These are phyloP conservation scores for Bromus sterilis DNA, from an alignment of 176 grass and related monocot genomes.

Conservation along the genomic window DNA sequence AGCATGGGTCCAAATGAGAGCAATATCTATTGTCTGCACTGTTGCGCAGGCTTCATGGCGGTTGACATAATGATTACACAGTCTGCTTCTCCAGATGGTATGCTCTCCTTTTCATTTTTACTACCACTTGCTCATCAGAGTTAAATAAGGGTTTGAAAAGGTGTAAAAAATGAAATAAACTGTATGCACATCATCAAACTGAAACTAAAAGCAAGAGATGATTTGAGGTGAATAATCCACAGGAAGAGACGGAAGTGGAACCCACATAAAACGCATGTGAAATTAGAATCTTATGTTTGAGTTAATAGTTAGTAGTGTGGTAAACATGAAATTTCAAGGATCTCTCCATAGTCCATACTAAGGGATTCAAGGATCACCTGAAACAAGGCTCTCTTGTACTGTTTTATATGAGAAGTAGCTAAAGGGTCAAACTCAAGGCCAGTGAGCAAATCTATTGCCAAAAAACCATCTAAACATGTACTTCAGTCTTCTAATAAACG, in stretches of 20 bases:
- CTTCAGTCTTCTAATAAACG: not conserved
- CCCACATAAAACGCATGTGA: too few relatives aligned
- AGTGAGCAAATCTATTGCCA: not conserved
- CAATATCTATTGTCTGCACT: not conserved
- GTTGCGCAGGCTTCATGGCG: not conserved
- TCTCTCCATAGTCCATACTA: not conserved
- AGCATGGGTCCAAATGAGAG: not conserved
- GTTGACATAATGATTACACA: not conserved
- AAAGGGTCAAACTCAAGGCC: not conserved
- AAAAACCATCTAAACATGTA: not conserved
- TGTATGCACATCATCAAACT: not conserved
- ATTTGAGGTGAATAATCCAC: conserved; percentile 3
- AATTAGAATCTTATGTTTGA: not conserved
- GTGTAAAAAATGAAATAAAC: not conserved
- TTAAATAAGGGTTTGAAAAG: not conserved
- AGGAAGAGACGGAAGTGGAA: not conserved
- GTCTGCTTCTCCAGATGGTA: not conserved
- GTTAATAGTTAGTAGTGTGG: not conserved
- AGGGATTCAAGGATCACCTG: not conserved
- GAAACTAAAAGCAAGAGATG: not conserved
- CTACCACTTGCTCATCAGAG: not conserved
- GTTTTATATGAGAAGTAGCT: not conserved
- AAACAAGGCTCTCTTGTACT: not conserved
- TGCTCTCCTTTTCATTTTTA: not conserved
- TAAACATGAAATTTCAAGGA: not conserved